Evolutionary conservation across 2,329 filamentous ascomycete genomes (phyloP).

Genomic region (Cadophora luteo-olivacea): DNA sequence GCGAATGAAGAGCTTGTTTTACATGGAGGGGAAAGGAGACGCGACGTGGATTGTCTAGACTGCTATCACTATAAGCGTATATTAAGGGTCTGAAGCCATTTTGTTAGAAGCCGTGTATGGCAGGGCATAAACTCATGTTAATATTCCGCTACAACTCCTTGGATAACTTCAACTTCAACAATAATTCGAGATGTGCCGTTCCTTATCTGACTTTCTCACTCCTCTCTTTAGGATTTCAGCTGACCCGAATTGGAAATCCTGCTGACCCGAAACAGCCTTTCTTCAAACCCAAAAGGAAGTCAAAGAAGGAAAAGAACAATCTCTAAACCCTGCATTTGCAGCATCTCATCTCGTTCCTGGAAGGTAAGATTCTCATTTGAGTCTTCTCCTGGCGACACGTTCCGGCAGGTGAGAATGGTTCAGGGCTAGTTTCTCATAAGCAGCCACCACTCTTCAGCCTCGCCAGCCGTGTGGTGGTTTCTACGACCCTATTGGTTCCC

Average conservation of each 20-base stretch:
- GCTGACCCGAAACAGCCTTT: background rate
- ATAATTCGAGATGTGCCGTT: background rate
- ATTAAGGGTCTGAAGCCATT: background rate
- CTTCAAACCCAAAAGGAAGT: background rate
- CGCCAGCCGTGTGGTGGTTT: background rate
- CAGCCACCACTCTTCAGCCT: slow-evolving; percentile 1
- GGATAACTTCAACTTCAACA: background rate
- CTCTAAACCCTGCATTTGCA: background rate
- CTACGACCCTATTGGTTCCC: background rate
- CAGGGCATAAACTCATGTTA: background rate
- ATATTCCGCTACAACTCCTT: background rate
- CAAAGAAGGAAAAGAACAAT: background rate
- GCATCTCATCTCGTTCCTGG: background rate
- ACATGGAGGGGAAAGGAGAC: background rate
- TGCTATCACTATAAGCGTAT: background rate
- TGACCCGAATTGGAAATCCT: background rate
- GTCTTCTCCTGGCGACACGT: background rate
- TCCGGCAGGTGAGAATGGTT: too few relatives aligned
- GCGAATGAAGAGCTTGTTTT: background rate
- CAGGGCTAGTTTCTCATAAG: background rate
- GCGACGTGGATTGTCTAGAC: background rate
- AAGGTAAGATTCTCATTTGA: background rate
- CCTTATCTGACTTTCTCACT: background rate
- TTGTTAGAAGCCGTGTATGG: background rate
- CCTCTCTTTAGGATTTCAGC: background rate